Evolutionary conservation across 345 rosid species (phyloP), one percentile per base, ranked within the genome.

Genomic region (Brassica nigra): DNA sequence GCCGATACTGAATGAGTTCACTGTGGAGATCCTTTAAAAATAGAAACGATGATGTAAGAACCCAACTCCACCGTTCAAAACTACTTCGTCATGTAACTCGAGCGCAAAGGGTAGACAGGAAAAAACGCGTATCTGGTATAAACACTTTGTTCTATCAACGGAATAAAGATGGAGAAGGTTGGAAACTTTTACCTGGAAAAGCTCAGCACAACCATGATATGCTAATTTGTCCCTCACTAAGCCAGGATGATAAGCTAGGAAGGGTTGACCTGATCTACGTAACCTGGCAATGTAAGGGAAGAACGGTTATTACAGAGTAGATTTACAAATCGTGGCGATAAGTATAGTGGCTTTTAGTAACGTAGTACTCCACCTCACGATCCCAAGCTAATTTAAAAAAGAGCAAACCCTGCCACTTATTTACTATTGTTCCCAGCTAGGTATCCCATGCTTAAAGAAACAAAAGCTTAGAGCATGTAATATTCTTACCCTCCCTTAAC

Each of bases 141-240:
- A 74, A 70, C 4, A 36, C 27, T 55, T 31, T 15, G 62, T 61
- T 28, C 66, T 42, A 83, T 66, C 68, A 47, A 81, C 77, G 18
- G 15, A 63, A 54, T 28, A 34, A 23, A 68, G 71, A 52, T 79
- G 31, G 47, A 75, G 76, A 79, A 74, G 11, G 67, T 36, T 15
- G 37, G 52, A 64, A 72, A 68, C 47, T 55, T 82, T 69, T 78
- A 88, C 99, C 99, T 96, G 98, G 69, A 92, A 96, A 78, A 96
- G 87, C 85, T 96, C 99, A 44, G 97, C 97, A 89, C 98, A 96
- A 54, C 98, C 99, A 86, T 92, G 98, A 85, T 89, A 92, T 71
- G 99, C 99, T 86, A 96, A 86, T 80, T 80, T 88, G 61, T 93
- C 91, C 82, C 92, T 86, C 73, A 86, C 85, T 70, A 93, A 87